Base-by-base conservation (phyloP, 202 grass and related monocot genomes). In the Brachypodium distachyon region DNA sequence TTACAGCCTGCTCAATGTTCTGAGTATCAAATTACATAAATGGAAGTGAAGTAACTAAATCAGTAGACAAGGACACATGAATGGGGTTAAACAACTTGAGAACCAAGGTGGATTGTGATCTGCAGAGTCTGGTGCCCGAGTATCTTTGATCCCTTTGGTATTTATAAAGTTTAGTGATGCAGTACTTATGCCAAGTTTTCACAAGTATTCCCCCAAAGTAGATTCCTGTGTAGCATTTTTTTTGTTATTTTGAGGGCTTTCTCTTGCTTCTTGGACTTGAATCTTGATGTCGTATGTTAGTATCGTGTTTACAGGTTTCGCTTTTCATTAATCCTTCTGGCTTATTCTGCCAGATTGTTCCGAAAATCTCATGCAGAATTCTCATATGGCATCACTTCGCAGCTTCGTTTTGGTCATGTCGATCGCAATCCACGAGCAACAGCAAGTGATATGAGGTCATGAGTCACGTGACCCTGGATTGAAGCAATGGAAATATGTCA, bases 141-240 rank as follows among this genome's bases (percentile, higher is more conserved):
- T 12, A 49, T 49, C 14, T 4, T 49, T 78, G 23, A 60, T 34
- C 51, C n/a, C 43, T 38, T 1, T 16, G 41, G 36, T 19, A 6
- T 77, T 79, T 87, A 67, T 83, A 87, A 68, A 74, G 25, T 19
- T 2, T 33, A 59, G 11, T 34, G 38, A 2, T 43, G 25, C n/a
- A n/a, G n/a, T n/a, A n/a, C n/a, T n/a, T n/a, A n/a, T 59, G 13
- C 23, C 7, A 3, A 17, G n/a, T 58, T 66, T 53, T 19, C 63
- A 44, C 39, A 18, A 67, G 64, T 67, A 4, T 67, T 38, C 26
- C n/a, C 39, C 9, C 6, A 14, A 46, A n/a, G 41, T 46, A 68
- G 7, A 68, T 40, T 67, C 23, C 23, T 43, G n/a, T 51, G 55
- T 6, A n/a, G 21, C 3, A 61, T n/a, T n/a, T 17, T 34, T 58